Base-by-base conservation (phyloP, 2,329 filamentous ascomycete species). In the Neofusicoccum sp. region DNA sequence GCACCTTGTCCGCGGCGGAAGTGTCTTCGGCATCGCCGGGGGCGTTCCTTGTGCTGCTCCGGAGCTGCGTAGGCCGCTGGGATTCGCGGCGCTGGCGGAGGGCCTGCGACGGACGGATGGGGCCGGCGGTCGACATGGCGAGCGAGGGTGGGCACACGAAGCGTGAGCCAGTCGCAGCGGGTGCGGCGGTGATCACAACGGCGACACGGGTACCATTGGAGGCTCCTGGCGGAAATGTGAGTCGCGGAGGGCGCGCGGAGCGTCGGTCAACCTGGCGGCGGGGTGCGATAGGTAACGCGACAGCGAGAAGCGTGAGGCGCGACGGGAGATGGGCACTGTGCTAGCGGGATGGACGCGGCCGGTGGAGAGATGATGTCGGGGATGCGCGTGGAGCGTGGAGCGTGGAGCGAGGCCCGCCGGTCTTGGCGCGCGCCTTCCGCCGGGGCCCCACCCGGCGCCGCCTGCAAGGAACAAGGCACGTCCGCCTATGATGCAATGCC, bases 21-120 rank as follows among this genome's bases (percentile, higher is more conserved):
- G 68, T 68, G 33, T 74, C 70, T 67, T 70, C 70, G 51, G 63
- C 69, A 59, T 63, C 65, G 47, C 66, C 62, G 58, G 69, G 66
- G 45, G 68, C 66, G 48, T 64, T 57, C 36, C 53, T 41, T 40
- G 51, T 58, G 33, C 49, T 61, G 33, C 49, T 61, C 47, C 64
- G 51, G 20, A 54, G 41, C 41, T 62, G 58, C 66, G 66, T 72
- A 8, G 75, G 76, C 40, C 77, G 76, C 60, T 78, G 75, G n/a
- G 73, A 71, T 59, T 76, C 72, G 60, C 77, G 76, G 51, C 75
- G 74, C 65, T 75, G 68, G 63, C 78, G 78, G 44, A 79, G 69
- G 36, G 76, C 73, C 67, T 79, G 78, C 41, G 69, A 63, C 14
- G 73, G 73, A 57, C 73, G 71, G 34, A 69, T 68, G 49, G 70